phyloP scores from a whole-genome alignment of 2,329 filamentous ascomycete genomes.

The Chrysoporthe puriensis region DNA sequence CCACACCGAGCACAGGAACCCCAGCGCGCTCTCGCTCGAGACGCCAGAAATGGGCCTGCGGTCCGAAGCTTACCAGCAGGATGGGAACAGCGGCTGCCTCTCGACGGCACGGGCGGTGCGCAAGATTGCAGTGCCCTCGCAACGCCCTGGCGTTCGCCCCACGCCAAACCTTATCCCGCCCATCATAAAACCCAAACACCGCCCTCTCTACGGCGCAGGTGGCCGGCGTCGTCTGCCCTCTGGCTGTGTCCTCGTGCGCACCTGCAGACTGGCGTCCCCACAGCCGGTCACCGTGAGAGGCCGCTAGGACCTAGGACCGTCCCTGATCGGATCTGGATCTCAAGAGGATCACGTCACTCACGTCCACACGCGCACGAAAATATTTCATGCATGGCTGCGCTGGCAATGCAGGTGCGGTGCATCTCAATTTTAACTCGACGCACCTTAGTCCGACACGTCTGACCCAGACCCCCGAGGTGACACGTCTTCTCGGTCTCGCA shows the following conservation, averaged over 20 bases:
- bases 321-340: not conserved
- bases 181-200: not conserved
- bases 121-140: not conserved
- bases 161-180: constrained; percentile 1
- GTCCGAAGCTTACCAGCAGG: not conserved
- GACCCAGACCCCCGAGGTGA: not conserved
- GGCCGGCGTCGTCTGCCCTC: not conserved
- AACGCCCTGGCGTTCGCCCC: not conserved
- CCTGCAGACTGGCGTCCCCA: not conserved
- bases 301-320: constrained; percentile 1
- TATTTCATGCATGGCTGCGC: constrained; percentile 16
- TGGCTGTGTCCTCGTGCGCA: not conserved
- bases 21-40: not conserved
- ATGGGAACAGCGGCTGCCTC: not conserved
- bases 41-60: constrained; percentile 5
- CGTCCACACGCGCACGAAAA: not conserved
- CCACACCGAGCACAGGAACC: not conserved
- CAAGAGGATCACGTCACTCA: not conserved
- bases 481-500: not conserved
- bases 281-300: not conserved
- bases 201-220: not conserved
- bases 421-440: constrained; percentile 10
- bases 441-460: not conserved
- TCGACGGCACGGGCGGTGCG: not conserved
- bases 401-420: constrained; percentile 22